Conservation (phyloP, 2,329 filamentous ascomycete genomes). For the Amphichorda felina region DNA sequence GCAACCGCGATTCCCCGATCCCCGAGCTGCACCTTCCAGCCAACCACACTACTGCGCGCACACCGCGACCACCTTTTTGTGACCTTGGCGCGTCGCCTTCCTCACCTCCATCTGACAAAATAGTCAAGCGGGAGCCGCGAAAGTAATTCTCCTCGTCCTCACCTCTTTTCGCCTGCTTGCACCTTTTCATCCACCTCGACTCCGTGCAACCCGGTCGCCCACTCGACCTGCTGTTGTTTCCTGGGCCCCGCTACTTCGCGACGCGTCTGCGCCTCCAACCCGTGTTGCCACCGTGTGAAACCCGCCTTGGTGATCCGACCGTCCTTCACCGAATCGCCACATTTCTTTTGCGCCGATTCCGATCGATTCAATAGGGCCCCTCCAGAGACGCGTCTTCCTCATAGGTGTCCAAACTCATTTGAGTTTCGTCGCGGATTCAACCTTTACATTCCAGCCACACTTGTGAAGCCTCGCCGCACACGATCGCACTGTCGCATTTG, state of each 20-base stretch:
- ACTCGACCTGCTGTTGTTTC: no score
- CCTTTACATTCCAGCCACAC: not conserved
- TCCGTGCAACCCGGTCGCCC: not conserved
- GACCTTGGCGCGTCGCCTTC: no score
- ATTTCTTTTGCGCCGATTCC: no score
- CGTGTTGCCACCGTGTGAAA: no score
- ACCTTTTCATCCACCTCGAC: not conserved
- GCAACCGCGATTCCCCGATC: slow-evolving; percentile 1
- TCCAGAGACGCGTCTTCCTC: no score
- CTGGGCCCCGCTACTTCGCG: not conserved
- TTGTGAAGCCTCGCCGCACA: not conserved
- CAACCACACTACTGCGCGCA: not conserved
- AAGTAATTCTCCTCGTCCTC: not conserved
- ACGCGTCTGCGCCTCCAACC: slow-evolving; percentile 2
- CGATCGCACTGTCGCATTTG: slow-evolving; percentile 11
- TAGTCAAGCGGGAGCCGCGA: no score
- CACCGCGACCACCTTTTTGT: not conserved
- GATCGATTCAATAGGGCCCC: no score
- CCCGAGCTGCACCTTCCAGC: slow-evolving; percentile 2
- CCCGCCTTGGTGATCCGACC: no score
- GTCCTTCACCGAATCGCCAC: no score
- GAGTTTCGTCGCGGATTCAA: not conserved
- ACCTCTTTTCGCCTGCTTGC: not conserved
- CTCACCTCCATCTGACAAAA: not conserved
- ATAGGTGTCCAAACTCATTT: no score